A percentile compares a stretch with the other conserved stretches of the same genome.
Conservation (phyloP, 305 asterid genomes). For the Fraxinus latifolia region DNA sequence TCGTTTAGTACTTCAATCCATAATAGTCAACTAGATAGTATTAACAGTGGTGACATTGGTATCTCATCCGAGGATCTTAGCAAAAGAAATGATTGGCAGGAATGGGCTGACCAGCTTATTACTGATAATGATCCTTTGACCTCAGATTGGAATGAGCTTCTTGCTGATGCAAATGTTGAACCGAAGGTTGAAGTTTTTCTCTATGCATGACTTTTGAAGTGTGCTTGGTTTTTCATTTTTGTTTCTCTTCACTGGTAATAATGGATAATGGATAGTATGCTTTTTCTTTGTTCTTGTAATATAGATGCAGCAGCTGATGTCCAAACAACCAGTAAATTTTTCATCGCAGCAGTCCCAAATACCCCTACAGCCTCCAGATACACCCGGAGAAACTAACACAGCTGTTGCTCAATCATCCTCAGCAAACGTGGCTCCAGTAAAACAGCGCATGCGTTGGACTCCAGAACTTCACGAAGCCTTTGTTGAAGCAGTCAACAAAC, state of each 20-base stretch:
- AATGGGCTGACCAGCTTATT: constrained; percentile 83
- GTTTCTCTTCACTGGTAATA: background rate
- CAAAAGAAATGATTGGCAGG: constrained; percentile 70
- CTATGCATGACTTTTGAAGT: constrained; percentile 23
- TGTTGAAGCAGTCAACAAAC: constrained; percentile 86
- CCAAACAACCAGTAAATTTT: constrained; percentile 43
- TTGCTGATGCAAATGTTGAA: constrained; percentile 49
- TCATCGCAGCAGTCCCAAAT: constrained; percentile 45
- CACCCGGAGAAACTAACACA: constrained; percentile 53
- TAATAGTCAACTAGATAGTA: constrained; percentile 46
- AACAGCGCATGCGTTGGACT: constrained; percentile 99
- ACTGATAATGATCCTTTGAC: constrained; percentile 60
- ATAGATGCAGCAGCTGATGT: constrained; percentile 39
- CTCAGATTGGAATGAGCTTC: constrained; percentile 67
- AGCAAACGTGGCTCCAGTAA: constrained; percentile 56
- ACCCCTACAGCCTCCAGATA: constrained; percentile 45
- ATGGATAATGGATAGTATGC: background rate
- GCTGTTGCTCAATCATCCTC: constrained; percentile 55
- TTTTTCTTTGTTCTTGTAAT: constrained; percentile 14
- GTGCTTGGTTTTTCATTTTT: constrained; percentile 9
- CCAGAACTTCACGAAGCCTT: constrained; percentile 94
- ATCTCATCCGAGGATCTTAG: constrained; percentile 51
- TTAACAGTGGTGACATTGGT: constrained; percentile 30
- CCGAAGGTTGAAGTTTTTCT: constrained; percentile 45
- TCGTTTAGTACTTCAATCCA: constrained; percentile 43